A percentile compares a stretch with the other conserved stretches of the same genome.
Evolutionary conservation across 139 green algal genomes (phyloP).

Genomic region (Gonium pectorale): DNA sequence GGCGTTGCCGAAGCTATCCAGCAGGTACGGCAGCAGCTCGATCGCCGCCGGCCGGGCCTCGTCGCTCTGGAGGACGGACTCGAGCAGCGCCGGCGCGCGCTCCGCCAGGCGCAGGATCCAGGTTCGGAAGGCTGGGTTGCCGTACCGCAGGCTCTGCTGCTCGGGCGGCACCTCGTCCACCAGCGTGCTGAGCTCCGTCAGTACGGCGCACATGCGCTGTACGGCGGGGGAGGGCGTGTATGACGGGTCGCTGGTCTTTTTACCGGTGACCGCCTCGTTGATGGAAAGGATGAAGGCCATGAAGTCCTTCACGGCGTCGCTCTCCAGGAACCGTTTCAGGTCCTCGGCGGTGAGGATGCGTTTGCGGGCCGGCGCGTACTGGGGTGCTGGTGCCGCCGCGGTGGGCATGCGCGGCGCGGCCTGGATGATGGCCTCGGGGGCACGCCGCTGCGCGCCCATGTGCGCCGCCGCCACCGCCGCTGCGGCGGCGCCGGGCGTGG

Average conservation of each 20-base stretch:
- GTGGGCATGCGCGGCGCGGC: slow-evolving; percentile 7
- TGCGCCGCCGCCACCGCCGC: slow-evolving; percentile 19
- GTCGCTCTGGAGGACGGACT: slow-evolving; percentile 60
- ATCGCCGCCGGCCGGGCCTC: slow-evolving; percentile 22
- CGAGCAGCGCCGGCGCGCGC: slow-evolving; percentile 52
- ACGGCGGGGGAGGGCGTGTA: slow-evolving; percentile 20
- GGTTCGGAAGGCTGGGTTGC: slow-evolving; percentile 92
- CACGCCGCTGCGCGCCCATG: not conserved
- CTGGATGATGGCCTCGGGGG: not conserved
- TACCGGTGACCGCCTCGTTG: slow-evolving; percentile 68
- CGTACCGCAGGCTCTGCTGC: slow-evolving; percentile 84
- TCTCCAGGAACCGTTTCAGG: slow-evolving; percentile 72
- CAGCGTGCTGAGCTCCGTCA: slow-evolving; percentile 74
- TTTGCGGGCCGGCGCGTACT: slow-evolving; percentile 45
- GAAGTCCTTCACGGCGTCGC: slow-evolving; percentile 66
- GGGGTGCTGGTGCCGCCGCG: not conserved
- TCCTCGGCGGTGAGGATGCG: slow-evolving; percentile 48
- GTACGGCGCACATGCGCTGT: slow-evolving; percentile 44
- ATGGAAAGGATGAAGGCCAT: slow-evolving; percentile 89
- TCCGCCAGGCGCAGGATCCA: slow-evolving; percentile 75
- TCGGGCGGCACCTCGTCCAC: slow-evolving; percentile 89
- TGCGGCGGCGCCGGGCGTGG: not conserved
- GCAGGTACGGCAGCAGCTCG: slow-evolving; percentile 91
- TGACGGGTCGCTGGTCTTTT: slow-evolving; percentile 3
- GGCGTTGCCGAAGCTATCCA: slow-evolving; percentile 93